These are phyloP conservation scores for Scytalidium sp. DNA, from an alignment of 2,329 filamentous ascomycete genomes.

Conservation along the genomic window DNA sequence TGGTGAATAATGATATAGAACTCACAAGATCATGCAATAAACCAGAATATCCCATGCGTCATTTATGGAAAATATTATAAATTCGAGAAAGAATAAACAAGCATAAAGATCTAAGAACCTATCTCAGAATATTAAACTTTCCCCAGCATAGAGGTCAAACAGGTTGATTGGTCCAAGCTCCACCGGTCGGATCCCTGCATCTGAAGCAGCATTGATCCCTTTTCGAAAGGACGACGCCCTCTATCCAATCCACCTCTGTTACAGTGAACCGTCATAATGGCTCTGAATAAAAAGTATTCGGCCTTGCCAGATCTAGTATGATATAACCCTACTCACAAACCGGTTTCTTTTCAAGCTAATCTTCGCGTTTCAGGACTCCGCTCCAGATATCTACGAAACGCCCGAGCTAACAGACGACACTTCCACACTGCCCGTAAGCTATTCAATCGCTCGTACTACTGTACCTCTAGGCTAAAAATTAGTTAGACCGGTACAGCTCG, in stretches of 20 bases:
- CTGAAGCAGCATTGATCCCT: not conserved
- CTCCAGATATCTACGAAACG: conserved; percentile 95
- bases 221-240: not conserved
- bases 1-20: too few species aligned
- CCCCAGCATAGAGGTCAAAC: too few species aligned
- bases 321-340: conserved; percentile 12
- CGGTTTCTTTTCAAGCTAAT: conserved; percentile 10
- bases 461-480: conserved; percentile 5
- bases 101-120: too few species aligned
- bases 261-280: conserved; percentile 49
- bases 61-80: too few species aligned
- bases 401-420: conserved; percentile 88
- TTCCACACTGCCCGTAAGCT: conserved; percentile 76
- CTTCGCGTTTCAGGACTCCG: conserved; percentile 65
- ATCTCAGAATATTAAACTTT: too few species aligned
- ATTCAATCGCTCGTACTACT: not conserved
- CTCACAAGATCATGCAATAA: too few species aligned
- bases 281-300: conserved; percentile 78
- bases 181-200: not conserved
- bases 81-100: too few species aligned
- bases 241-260: not conserved
- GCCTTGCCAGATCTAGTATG: conserved; percentile 74
- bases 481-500: conserved; percentile 39
- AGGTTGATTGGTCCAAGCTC: conserved; percentile 4
- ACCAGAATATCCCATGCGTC: too few species aligned